Conservation (phyloP, 768 basidiomycete genomes). For the Suillus discolor region DNA sequence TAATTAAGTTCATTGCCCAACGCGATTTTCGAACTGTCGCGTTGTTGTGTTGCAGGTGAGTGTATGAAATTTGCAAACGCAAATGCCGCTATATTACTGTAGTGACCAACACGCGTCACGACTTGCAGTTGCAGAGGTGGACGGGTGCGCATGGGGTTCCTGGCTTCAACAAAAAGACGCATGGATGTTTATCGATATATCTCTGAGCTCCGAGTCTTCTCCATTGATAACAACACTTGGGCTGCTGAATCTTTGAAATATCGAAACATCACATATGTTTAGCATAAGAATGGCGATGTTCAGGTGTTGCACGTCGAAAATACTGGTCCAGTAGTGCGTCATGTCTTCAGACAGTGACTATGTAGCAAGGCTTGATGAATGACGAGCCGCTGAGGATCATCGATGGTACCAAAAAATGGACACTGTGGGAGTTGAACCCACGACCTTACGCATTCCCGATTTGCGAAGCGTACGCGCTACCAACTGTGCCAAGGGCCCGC, state of each 20-base stretch:
- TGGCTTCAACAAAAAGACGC: background rate
- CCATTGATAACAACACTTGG: background rate
- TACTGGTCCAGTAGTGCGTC: background rate
- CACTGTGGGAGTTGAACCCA: slow-evolving; percentile 38
- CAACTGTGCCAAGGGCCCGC: slow-evolving; percentile 37
- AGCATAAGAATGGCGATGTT: background rate
- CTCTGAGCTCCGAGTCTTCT: background rate
- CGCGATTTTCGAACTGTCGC: background rate
- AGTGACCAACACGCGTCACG: background rate
- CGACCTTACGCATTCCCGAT: slow-evolving; percentile 31
- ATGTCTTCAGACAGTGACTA: background rate
- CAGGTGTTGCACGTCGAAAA: background rate
- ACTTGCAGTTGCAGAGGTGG: background rate
- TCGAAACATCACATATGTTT: background rate
- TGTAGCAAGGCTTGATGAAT: background rate
- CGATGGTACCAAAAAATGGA: slow-evolving; percentile 21
- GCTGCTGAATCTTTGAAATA: background rate
- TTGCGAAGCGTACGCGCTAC: slow-evolving; percentile 37
- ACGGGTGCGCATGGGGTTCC: background rate
- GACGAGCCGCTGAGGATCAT: no score
- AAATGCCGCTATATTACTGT: background rate
- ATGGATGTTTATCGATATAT: background rate
- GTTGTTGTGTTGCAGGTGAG: background rate
- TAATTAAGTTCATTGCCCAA: background rate
- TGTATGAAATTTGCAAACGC: background rate